Percentiles rank a stretch among this genome's conserved stretches.
Conservation (phyloP, 495 filamentous ascomycete genomes). For the Cudoniella acicularis region DNA sequence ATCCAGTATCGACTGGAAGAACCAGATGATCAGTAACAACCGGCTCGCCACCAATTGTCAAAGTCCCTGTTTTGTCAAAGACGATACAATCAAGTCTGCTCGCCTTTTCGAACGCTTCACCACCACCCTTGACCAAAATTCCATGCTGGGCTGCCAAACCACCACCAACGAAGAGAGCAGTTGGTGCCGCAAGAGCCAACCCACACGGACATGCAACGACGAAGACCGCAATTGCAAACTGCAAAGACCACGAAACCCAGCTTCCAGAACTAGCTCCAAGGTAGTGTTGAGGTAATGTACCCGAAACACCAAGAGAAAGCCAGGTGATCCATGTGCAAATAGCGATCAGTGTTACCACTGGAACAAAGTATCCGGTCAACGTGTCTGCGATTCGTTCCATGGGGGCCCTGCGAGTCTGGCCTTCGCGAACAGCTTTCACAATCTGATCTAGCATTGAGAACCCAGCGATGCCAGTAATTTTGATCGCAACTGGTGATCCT, state of each 20-base stretch:
- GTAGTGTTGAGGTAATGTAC: slow-evolving; percentile 61
- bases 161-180: slow-evolving; percentile 87
- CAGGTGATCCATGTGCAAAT: slow-evolving; percentile 81
- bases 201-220: slow-evolving; percentile 95
- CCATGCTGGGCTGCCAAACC: slow-evolving; percentile 85
- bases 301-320: slow-evolving; percentile 71
- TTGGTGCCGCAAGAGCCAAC: slow-evolving; percentile 86
- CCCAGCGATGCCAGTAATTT: slow-evolving; percentile 66
- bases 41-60: slow-evolving; percentile 81
- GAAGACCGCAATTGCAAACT: slow-evolving; percentile 93
- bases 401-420: slow-evolving; percentile 81
- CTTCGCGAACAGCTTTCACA: slow-evolving; percentile 84
- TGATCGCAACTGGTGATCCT: slow-evolving; percentile 63
- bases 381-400: slow-evolving; percentile 82
- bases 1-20: slow-evolving; percentile 34
- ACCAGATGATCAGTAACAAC: slow-evolving; percentile 70
- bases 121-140: slow-evolving; percentile 91
- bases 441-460: slow-evolving; percentile 91
- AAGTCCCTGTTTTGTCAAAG: slow-evolving; percentile 94
- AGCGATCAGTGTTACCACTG: slow-evolving; percentile 75
- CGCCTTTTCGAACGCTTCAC: slow-evolving; percentile 93
- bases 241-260: slow-evolving; percentile 83
- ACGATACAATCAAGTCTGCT: slow-evolving; percentile 81
- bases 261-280: slow-evolving; percentile 64
- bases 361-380: slow-evolving; percentile 86